Conservation (phyloP, 352 stramenopile genomes). For the Pythium vanterpoolii region DNA sequence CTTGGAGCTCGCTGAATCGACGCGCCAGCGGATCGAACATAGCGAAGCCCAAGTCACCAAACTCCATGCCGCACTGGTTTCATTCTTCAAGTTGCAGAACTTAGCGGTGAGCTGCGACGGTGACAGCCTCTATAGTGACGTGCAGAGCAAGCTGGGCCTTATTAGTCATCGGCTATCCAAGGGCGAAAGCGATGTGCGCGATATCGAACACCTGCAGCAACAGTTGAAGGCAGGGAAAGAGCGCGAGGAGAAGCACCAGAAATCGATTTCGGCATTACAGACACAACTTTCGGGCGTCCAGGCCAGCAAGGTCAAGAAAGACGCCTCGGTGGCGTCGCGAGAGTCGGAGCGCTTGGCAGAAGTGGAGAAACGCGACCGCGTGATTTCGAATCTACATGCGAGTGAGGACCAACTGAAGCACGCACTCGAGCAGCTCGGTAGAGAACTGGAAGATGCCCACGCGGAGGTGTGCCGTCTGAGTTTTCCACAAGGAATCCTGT, state of each 20-base stretch:
- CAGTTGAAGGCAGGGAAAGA: conserved; percentile 1
- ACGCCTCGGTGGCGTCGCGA: conserved; percentile 22
- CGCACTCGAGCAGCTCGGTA: conserved; percentile 39
- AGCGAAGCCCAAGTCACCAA: not conserved
- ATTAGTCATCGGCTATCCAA: conserved; percentile 22
- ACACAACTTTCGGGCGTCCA: conserved; percentile 25
- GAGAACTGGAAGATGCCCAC: conserved; percentile 52
- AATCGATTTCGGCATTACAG: conserved; percentile 21
- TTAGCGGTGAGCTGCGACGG: conserved; percentile 1
- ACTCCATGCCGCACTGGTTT: conserved; percentile 20
- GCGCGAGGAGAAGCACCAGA: conserved; percentile 20
- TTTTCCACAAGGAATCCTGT: not conserved
- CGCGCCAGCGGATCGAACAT: conserved; percentile 3
- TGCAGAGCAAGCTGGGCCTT: conserved; percentile 9
- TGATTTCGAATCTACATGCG: conserved; percentile 28
- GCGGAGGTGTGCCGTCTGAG: conserved; percentile 29
- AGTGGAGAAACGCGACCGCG: conserved; percentile 26
- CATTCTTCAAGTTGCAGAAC: conserved; percentile 29
- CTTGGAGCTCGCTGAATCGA: conserved; percentile 19
- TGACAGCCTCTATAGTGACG: not conserved
- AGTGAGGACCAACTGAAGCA: conserved; percentile 30
- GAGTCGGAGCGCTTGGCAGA: conserved; percentile 29
- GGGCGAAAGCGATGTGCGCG: not conserved
- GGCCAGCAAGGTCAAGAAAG: conserved; percentile 23
- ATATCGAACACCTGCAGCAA: conserved; percentile 8